A percentile compares a stretch with the other conserved stretches of the same genome.
Evolutionary conservation across 83 land plant genomes (phyloP).

Genomic region (Isoetes engelmannii): DNA sequence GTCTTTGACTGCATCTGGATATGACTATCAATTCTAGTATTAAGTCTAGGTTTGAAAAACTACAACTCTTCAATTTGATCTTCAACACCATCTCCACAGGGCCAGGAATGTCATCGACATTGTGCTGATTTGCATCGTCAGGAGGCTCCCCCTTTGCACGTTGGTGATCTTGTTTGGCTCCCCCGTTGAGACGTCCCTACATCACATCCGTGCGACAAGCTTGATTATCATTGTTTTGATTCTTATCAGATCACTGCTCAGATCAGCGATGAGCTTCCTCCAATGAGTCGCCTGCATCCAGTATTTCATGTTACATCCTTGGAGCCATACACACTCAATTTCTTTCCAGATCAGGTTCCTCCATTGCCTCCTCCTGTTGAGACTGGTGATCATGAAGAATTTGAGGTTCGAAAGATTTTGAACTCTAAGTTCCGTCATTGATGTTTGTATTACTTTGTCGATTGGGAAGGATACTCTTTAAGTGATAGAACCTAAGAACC

Average conservation of each 20-base stretch:
- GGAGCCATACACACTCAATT: constrained; percentile 15
- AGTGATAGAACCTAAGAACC: constrained; percentile 23
- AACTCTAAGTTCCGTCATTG: constrained; percentile 11
- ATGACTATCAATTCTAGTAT: too few species aligned
- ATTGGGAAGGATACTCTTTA: constrained; percentile 22
- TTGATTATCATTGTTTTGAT: constrained; percentile 7
- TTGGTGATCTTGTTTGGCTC: constrained; percentile 9
- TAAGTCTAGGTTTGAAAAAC: too few species aligned
- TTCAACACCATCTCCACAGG: too few species aligned
- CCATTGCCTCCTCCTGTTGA: constrained; percentile 16
- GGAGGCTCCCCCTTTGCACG: neutral
- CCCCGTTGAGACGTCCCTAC: too few species aligned
- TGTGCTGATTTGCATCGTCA: too few species aligned
- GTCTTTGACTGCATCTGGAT: too few species aligned
- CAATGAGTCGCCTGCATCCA: too few species aligned
- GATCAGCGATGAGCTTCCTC: constrained; percentile 14
- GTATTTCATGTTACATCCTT: constrained; percentile 22
- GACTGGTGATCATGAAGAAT: constrained; percentile 18
- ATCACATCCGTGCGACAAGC: too few species aligned
- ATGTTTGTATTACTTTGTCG: constrained; percentile 14
- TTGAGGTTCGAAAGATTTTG: constrained; percentile 21
- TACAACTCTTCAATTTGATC: too few species aligned
- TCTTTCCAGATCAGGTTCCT: constrained; percentile 5
- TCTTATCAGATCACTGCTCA: constrained; percentile 6
- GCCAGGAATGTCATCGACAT: too few species aligned